Evolutionary conservation across 1,139 yeast species (phyloP).

Genomic region (Pichia sp.): DNA sequence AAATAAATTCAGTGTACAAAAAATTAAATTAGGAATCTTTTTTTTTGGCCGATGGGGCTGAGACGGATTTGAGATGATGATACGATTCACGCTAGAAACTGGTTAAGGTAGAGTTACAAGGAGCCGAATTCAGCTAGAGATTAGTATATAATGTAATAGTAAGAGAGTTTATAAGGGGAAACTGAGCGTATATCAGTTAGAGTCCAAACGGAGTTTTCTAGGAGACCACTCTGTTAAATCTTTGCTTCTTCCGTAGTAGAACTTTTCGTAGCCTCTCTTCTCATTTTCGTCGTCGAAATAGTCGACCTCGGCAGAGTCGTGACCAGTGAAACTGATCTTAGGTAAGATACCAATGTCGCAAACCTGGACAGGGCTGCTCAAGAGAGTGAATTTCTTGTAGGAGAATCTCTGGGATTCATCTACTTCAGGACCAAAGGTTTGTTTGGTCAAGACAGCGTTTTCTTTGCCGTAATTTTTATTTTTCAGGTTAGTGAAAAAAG

Average conservation of each 20-base stretch:
- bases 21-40: too few relatives aligned
- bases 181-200: constrained; percentile 8
- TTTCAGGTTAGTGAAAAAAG: constrained; percentile 65
- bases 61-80: too few relatives aligned
- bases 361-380: constrained; percentile 59
- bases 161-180: too few relatives aligned
- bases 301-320: constrained; percentile 19
- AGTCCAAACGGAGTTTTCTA: constrained; percentile 19
- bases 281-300: constrained; percentile 28
- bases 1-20: too few relatives aligned
- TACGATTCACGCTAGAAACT: neutral
- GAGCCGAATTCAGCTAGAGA: too few relatives aligned
- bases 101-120: neutral
- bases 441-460: constrained; percentile 13
- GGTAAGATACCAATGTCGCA: constrained; percentile 68
- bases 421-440: constrained; percentile 25
- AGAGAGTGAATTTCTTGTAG: constrained; percentile 67
- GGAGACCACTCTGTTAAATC: constrained; percentile 28
- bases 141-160: too few relatives aligned
- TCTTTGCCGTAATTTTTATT: constrained; percentile 38
- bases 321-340: constrained; percentile 28
- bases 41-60: too few relatives aligned
- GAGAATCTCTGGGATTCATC: constrained; percentile 22
- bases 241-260: constrained; percentile 29
- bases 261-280: constrained; percentile 24